A percentile compares a stretch with the other conserved stretches of the same genome.
These are phyloP conservation scores for Linnemannia schmuckeri DNA, from an alignment of 192 early-diverging fungal species.

Conservation along the genomic window DNA sequence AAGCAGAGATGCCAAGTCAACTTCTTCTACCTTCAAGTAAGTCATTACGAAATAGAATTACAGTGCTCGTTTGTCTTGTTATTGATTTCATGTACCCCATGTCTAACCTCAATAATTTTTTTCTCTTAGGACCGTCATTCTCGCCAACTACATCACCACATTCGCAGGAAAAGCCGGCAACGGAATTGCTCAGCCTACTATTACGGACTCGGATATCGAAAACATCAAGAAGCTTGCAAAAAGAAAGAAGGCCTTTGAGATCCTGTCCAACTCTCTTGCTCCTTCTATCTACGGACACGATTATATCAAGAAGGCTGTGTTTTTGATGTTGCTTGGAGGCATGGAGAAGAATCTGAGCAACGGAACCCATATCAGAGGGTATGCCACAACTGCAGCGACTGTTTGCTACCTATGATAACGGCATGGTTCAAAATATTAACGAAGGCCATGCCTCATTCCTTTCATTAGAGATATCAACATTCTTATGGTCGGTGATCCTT, in stretches of 20 bases:
- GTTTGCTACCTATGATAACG: background rate
- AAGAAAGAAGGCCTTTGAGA: conserved; percentile 79
- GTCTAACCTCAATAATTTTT: background rate
- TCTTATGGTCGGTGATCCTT: conserved; percentile 98
- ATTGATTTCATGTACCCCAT: background rate
- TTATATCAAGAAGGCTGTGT: conserved; percentile 94
- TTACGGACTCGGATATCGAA: conserved; percentile 89
- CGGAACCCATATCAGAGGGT: conserved; percentile 96
- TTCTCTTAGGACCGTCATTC: conserved; percentile 82
- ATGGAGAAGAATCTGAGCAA: conserved; percentile 94
- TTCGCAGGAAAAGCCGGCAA: conserved; percentile 80
- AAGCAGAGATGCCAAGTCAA: conserved; percentile 78
- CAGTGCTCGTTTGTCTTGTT: background rate
- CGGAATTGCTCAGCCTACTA: conserved; percentile 75
- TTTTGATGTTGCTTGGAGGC: conserved; percentile 92
- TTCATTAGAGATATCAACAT: conserved; percentile 94
- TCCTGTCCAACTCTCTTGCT: conserved; percentile 89
- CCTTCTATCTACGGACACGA: conserved; percentile 93
- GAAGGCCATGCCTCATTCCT: conserved; percentile 12
- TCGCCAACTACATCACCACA: conserved; percentile 87
- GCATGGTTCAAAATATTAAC: background rate
- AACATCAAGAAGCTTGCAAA: conserved; percentile 85
- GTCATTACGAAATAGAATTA: background rate
- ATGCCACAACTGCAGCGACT: conserved; percentile 16
- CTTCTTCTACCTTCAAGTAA: conserved; percentile 88